Evolutionary conservation across 805 yeast genomes (phyloP).

Genomic region (Maudiozyma barnettii): DNA sequence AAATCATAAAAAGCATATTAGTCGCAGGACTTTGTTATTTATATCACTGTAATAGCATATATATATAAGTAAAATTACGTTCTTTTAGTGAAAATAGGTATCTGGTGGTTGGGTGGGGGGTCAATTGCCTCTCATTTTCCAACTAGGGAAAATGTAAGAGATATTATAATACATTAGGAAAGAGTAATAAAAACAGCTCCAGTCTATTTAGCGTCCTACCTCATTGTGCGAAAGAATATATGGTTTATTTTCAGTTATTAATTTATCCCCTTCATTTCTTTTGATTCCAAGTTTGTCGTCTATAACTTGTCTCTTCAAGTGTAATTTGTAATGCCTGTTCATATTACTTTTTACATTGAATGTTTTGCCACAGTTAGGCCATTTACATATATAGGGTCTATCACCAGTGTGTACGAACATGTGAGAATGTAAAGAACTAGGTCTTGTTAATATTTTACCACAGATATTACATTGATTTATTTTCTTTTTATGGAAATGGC

Average conservation of each 20-base stretch:
- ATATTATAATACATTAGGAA: not conserved
- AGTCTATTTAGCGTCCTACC: not conserved
- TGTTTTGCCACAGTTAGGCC: conserved; percentile 52
- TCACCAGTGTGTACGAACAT: conserved; percentile 67
- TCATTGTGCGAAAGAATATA: not conserved
- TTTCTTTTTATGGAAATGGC: conserved; percentile 1
- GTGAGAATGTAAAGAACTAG: conserved; percentile 71
- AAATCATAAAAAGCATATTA: too few relatives aligned
- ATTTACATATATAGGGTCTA: conserved; percentile 51
- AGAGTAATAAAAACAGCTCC: not conserved
- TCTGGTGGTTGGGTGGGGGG: too few relatives aligned
- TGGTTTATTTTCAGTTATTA: not conserved
- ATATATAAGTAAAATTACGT: too few relatives aligned
- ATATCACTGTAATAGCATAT: too few relatives aligned
- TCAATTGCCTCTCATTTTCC: too few relatives aligned
- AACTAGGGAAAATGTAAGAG: not conserved
- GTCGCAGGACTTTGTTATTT: too few relatives aligned
- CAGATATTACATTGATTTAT: conserved; percentile 42
- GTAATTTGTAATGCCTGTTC: conserved; percentile 65
- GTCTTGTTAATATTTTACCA: conserved; percentile 61
- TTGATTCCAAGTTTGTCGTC: not conserved
- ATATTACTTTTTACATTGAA: conserved; percentile 71
- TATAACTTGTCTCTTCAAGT: conserved; percentile 19
- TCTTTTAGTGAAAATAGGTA: too few relatives aligned
- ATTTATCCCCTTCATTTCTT: not conserved